Base-by-base conservation (phyloP, 1,284 basidiomycete genomes). In the Waitea zeae region DNA sequence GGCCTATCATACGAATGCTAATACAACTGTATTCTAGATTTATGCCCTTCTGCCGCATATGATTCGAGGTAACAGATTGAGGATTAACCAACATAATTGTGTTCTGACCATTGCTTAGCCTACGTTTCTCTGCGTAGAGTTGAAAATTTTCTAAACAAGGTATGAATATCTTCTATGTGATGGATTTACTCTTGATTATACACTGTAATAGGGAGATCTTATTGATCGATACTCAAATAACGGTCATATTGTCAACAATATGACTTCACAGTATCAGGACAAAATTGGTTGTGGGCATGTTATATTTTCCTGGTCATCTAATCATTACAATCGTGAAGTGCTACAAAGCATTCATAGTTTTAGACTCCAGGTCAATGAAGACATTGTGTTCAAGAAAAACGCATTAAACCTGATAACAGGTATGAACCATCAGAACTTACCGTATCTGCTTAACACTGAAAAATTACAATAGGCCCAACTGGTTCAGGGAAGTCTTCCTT, bases 331-430 rank as follows among this genome's bases (percentile, higher is more conserved):
- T 7, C 22, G 22, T 26, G 7, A n/a, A 26, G 7, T 7, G n/a
- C 22, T 26, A 7, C 22, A 26, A n/a, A n/a, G 7, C 22, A 26
- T 26, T 26, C 22, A 26, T n/a, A n/a, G n/a, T n/a, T n/a, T n/a
- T n/a, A n/a, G n/a, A 26, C 22, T 26, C n/a, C 22, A 46, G 0
- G 53, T 75, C 17, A 59, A 67, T 1, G 57, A 52, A 12, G 67
- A 75, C 39, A 46, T 79, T 11, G 46, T 57, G 3, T 80, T 81
- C 54, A 61, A 63, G 39, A 60, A 58, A 26, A 66, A 67, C 6
- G 55, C 60, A 41, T 51, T 80, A 42, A 78, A 76, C 45, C 49
- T 81, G 26, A 62, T 35, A 4, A 24, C 34, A 12, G 67, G 67
- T 13, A 58, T 26, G 22, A n/a, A n/a, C 22, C n/a, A 26, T 7